Base-by-base conservation (phyloP, 495 filamentous ascomycete species). In the Lophiostoma macrostomum region DNA sequence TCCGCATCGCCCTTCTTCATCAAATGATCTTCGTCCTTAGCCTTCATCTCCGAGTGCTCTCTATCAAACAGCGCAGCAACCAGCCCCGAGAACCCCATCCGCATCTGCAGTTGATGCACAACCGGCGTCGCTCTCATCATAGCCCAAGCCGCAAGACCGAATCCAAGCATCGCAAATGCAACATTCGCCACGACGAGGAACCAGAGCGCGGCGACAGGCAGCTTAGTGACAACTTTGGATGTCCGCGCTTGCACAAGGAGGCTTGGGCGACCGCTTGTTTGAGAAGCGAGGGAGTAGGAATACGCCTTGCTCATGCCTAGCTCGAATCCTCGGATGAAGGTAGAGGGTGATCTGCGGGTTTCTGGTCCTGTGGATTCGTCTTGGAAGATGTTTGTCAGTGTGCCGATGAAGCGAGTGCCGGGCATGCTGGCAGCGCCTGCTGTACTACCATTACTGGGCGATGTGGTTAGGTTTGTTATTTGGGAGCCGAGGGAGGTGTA, bases 151-250 rank as follows among this genome's bases (percentile, higher is more conserved):
- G 43, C 44, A 10, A 56, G 35, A 1, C 4, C n/a, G 5, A 48
- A 1, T 0, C 35, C 53, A 5, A 56, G 8, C 0, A 12, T 13
- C 5, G 36, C 35, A 39, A 35, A 58, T 4, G 28, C 3, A 2
- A 44, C 5, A 29, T 58, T 58, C 12, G 54, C 23, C 4, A 31
- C 20, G 3, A 58, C 46, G 8, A 58, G 40, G 14, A 27, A 20
- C 54, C 54, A 58, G 1, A 58, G 47, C 11, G 54, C 54, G n/a
- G 45, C 39, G 13, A 16, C 31, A 1, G 54, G 39, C 4, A 58
- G 1, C 14, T 38, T 19, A 2, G 45, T 46, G 3, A 58, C 28
- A 30, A 57, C 14, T 22, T 46, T 58, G 11, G 37, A 23, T 3
- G 23, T 23, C 7, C 46, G 25, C 5, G 7, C 14, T 40, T 58